Evolutionary conservation across 768 basidiomycete genomes (phyloP).

Genomic region (Cubamyces lactineus): DNA sequence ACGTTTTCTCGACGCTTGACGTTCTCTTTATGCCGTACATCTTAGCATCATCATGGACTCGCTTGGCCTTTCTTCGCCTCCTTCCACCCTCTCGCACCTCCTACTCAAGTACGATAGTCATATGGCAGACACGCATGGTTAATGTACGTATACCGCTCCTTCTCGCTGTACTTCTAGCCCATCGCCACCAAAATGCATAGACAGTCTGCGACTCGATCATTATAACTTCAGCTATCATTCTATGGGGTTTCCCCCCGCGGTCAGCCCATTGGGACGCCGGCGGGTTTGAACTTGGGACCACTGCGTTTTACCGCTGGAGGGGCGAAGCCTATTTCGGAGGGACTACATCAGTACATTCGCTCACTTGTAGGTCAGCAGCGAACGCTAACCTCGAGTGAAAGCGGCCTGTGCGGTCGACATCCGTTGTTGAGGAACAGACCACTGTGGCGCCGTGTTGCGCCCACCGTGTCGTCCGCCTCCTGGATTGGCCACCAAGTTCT

Average conservation of each 20-base stretch:
- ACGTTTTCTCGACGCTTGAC: conserved; percentile 5
- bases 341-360: background rate
- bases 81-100: background rate
- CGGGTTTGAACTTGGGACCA: conserved; percentile 24
- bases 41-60: conserved; percentile 8
- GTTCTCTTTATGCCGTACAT: conserved; percentile 15
- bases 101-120: conserved; percentile 19
- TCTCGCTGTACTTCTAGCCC: conserved; percentile 18
- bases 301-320: conserved; percentile 5
- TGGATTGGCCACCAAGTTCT: conserved; percentile 53
- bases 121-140: conserved; percentile 13
- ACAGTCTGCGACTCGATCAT: conserved; percentile 10
- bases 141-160: conserved; percentile 23
- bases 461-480: conserved; percentile 23
- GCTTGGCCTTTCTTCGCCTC: background rate
- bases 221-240: background rate
- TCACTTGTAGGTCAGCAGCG: background rate
- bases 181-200: conserved; percentile 9
- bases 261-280: conserved; percentile 15
- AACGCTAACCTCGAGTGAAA: background rate
- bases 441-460: conserved; percentile 10
- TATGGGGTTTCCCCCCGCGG: background rate
- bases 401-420: background rate
- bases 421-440: conserved; percentile 20
- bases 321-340: conserved; percentile 1